phyloP scores from a whole-genome alignment of 768 basidiomycete species.

The Tylopilus intermedius region DNA sequence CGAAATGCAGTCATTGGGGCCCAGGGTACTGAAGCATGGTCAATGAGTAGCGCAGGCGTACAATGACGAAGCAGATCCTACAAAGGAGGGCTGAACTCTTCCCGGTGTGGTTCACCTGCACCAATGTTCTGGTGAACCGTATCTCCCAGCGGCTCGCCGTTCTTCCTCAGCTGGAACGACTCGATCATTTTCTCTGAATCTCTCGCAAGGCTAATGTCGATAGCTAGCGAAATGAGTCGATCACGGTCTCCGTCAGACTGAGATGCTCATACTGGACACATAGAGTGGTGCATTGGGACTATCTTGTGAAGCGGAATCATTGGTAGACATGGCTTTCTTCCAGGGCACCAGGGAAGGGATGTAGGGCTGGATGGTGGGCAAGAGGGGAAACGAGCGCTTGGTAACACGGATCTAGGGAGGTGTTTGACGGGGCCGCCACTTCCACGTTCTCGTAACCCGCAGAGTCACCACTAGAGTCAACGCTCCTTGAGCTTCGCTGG shows the following conservation, averaged over 20 bases:
- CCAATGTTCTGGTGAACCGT: neutral
- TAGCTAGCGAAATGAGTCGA: neutral
- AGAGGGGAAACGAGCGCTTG: neutral
- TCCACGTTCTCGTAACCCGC: too few relatives aligned
- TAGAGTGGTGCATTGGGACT: neutral
- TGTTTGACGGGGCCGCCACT: too few relatives aligned
- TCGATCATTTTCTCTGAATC: slow-evolving; percentile 4
- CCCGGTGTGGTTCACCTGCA: neutral
- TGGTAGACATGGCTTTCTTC: slow-evolving; percentile 3
- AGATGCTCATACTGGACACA: slow-evolving; percentile 2
- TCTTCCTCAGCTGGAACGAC: slow-evolving; percentile 4
- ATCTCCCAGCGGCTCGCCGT: neutral
- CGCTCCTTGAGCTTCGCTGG: too few relatives aligned
- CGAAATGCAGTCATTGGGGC: neutral
- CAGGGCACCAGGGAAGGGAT: neutral
- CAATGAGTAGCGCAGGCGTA: neutral
- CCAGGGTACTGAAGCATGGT: neutral
- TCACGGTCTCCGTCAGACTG: neutral
- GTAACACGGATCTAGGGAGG: too few relatives aligned
- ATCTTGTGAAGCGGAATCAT: neutral
- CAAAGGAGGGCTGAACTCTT: slow-evolving; percentile 5
- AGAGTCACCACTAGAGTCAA: too few relatives aligned
- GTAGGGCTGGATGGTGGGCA: neutral
- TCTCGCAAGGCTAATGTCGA: slow-evolving; percentile 7
- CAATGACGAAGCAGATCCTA: neutral